Base-by-base conservation (phyloP, 106 monocot genomes). In the Acorus calamus region DNA sequence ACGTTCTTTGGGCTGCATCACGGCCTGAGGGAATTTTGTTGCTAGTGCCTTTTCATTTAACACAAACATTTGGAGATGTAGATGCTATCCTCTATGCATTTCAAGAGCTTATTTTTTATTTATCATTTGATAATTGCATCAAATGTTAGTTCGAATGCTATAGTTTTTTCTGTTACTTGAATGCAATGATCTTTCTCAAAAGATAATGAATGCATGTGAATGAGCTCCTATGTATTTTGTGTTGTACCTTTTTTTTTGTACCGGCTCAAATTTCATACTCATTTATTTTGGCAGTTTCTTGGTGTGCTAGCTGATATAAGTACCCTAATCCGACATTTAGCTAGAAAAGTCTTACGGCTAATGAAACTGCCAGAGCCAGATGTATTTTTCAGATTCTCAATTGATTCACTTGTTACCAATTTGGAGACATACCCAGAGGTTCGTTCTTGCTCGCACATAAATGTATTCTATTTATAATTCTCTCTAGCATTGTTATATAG, bases 381-480 rank as follows among this genome's bases (percentile, higher is more conserved):
- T 14, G 69, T 74, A 49, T 84, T 28, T 28, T 28, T 92, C 62
- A 87, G 67, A 50, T 65, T 66, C 0, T 71, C 81, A 47, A 53
- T 92, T 58, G n/a, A 64, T 50, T 57, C 51, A 7, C 77, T 92
- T 49, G 64, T 87, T 43, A 63, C 47, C 50, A 84, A 81, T 64
- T 69, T 87, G 69, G 79, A 87, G 68, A 73, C 60, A 51, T 62
- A 84, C 41, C 79, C 79, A 2, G 71, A 92, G 87, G 92, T 92
- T 65, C 45, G 61, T 45, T n/a, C 53, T 67, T 49, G 8, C 8
- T 49, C 2, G 11, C 9, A 5, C 11, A 10, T 14, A 55, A 28
- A 8, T 51, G 53, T 50, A 14, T 49, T 64, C 2, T 65, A 42
- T 8, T 52, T 42, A 11, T 42, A 14, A 11, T 3, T 42, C 51